phyloP scores from a whole-genome alignment of 345 rosid species.

The Euphorbia peplus region DNA sequence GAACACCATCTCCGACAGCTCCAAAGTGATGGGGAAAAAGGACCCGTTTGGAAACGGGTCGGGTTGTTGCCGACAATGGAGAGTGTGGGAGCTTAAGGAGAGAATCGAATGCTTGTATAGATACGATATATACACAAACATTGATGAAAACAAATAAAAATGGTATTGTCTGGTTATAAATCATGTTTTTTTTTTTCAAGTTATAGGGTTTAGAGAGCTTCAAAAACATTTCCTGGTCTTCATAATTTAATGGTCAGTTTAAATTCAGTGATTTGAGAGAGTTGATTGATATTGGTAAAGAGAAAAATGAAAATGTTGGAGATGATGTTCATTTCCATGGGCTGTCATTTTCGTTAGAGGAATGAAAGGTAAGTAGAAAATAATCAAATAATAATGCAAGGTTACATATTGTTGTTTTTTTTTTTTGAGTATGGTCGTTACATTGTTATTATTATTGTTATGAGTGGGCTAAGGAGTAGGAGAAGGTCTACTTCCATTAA shows the following conservation, averaged over 20 bases:
- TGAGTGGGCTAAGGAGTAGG: too few relatives aligned
- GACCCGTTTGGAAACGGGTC: slow-evolving; percentile 52
- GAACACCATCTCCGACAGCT: slow-evolving; percentile 65
- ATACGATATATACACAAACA: slow-evolving; percentile 16
- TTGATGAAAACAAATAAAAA: slow-evolving; percentile 6
- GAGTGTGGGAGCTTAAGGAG: slow-evolving; percentile 53
- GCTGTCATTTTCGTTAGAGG: neutral
- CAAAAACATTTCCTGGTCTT: neutral
- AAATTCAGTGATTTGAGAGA: neutral
- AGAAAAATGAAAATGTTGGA: neutral
- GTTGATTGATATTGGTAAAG: neutral
- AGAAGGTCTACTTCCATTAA: too few relatives aligned
- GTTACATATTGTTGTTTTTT: too few relatives aligned
- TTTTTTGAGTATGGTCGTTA: too few relatives aligned
- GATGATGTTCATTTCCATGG: neutral
- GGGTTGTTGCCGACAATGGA: slow-evolving; percentile 26
- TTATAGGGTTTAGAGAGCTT: neutral
- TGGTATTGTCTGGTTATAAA: slow-evolving; percentile 16
- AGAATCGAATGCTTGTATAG: slow-evolving; percentile 48
- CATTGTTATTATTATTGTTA: too few relatives aligned
- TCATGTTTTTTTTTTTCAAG: slow-evolving; percentile 21
- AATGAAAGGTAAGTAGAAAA: neutral
- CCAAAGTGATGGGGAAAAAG: slow-evolving; percentile 55
- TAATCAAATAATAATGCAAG: too few relatives aligned
- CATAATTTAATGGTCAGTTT: neutral